A percentile compares a stretch with the other conserved stretches of the same genome.
These are phyloP conservation scores for Dactylellina leptospora DNA, from an alignment of 2,329 filamentous ascomycete genomes.

Conservation along the genomic window DNA sequence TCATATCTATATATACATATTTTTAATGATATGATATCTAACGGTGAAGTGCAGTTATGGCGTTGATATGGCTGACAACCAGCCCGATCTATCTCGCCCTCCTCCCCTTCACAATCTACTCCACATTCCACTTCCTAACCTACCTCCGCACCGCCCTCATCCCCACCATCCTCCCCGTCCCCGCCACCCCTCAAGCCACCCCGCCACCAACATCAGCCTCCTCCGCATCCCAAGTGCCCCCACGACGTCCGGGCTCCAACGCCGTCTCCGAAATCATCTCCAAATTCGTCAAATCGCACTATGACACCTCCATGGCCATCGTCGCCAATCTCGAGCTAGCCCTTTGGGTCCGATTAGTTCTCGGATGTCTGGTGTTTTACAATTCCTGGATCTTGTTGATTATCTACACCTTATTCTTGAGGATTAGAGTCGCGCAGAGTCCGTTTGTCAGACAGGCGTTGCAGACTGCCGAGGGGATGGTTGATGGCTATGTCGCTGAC, in stretches of 20 bases:
- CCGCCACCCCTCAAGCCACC: slow-evolving; percentile 62
- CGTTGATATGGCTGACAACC: slow-evolving; percentile 90
- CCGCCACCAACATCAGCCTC: not conserved
- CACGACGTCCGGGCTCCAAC: slow-evolving; percentile 66
- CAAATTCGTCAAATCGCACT: slow-evolving; percentile 96
- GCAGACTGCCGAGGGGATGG: slow-evolving; percentile 54
- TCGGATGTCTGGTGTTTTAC: slow-evolving; percentile 85
- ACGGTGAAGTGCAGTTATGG: slow-evolving; percentile 72
- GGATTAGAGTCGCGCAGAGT: slow-evolving; percentile 88
- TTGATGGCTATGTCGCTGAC: slow-evolving; percentile 56
- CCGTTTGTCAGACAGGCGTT: slow-evolving; percentile 71
- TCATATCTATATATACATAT: slow-evolving; percentile 44
- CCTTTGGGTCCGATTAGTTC: slow-evolving; percentile 82
- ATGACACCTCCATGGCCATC: slow-evolving; percentile 92
- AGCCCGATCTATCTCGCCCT: slow-evolving; percentile 89
- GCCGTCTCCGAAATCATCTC: slow-evolving; percentile 83
- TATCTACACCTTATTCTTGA: slow-evolving; percentile 91
- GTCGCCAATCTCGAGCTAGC: slow-evolving; percentile 87
- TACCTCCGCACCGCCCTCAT: slow-evolving; percentile 94
- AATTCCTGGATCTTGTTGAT: slow-evolving; percentile 87
- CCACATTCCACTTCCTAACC: slow-evolving; percentile 96
- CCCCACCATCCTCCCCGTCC: slow-evolving; percentile 79
- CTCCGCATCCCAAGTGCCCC: slow-evolving; percentile 63
- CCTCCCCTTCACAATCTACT: slow-evolving; percentile 95
- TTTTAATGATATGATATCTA: not conserved